Conservation (phyloP, 306 rosid species). For the Acacia acuminata region DNA sequence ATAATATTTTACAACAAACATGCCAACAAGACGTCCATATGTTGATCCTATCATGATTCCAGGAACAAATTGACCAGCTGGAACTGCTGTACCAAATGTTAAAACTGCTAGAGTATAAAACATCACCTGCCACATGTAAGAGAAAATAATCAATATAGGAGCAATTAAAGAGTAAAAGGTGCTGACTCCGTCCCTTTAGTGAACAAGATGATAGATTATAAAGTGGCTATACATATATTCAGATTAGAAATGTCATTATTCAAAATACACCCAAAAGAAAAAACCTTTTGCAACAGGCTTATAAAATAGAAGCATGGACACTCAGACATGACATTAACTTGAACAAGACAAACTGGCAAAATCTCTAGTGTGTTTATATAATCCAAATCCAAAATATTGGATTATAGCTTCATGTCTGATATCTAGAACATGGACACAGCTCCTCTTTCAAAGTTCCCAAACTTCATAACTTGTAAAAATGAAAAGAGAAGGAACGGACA, state of each 20-base stretch:
- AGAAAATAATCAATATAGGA: slow-evolving; percentile 26
- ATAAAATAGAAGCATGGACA: neutral
- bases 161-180: slow-evolving; percentile 22
- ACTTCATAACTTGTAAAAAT: neutral
- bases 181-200: slow-evolving; percentile 16
- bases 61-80: slow-evolving; percentile 98
- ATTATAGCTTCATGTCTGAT: neutral
- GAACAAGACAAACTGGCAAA: neutral
- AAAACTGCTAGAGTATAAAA: slow-evolving; percentile 89
- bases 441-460: neutral
- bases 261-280: neutral
- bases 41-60: slow-evolving; percentile 98
- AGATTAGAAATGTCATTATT: neutral
- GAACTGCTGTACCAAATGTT: slow-evolving; percentile 95
- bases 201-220: slow-evolving; percentile 26
- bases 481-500: neutral
- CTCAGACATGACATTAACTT: neutral
- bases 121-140: slow-evolving; percentile 72
- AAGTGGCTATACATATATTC: neutral
- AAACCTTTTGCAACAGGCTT: neutral
- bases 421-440: neutral
- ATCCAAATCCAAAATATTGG: neutral
- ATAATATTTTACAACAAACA: slow-evolving; percentile 84
- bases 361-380: neutral
- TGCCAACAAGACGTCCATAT: slow-evolving; percentile 89